Conservation (phyloP, 345 rosid species). For the Eucalyptus decipiens region DNA sequence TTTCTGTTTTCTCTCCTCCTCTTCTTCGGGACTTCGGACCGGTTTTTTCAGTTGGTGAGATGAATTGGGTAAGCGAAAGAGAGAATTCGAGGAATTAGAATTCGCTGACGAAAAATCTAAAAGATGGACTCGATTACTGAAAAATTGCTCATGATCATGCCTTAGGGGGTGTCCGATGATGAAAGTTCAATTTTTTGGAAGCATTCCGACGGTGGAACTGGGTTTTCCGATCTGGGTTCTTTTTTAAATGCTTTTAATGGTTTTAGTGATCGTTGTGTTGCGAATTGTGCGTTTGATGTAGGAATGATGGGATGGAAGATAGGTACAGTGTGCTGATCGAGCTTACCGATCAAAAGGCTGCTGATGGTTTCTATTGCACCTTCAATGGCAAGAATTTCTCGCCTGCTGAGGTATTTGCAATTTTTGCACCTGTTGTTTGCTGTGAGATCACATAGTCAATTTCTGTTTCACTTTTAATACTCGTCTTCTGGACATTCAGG, state of each 20-base stretch:
- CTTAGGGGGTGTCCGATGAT: not conserved
- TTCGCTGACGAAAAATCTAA: not conserved
- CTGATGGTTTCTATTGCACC: conserved; percentile 45
- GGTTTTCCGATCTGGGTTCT: not conserved
- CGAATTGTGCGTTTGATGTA: not conserved
- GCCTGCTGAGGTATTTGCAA: conserved; percentile 53
- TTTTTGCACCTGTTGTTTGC: not conserved
- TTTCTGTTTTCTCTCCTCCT: not conserved
- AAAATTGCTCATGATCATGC: not conserved
- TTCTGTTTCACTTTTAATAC: not conserved
- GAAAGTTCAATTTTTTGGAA: not conserved
- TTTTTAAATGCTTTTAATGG: not conserved
- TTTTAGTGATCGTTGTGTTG: not conserved
- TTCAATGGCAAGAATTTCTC: conserved; percentile 66
- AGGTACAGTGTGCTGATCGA: conserved; percentile 69
- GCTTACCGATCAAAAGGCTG: conserved; percentile 37
- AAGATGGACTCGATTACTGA: fast-evolving
- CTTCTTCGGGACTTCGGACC: not conserved
- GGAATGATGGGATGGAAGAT: conserved; percentile 94
- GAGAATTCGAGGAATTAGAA: not conserved
- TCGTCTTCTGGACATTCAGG: conserved; percentile 17
- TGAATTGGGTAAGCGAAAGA: not conserved
- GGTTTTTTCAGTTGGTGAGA: not conserved
- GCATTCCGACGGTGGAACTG: not conserved
- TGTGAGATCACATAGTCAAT: not conserved